phyloP scores from a whole-genome alignment of 78 protist species.

The Tieghemostelium lacteum region DNA sequence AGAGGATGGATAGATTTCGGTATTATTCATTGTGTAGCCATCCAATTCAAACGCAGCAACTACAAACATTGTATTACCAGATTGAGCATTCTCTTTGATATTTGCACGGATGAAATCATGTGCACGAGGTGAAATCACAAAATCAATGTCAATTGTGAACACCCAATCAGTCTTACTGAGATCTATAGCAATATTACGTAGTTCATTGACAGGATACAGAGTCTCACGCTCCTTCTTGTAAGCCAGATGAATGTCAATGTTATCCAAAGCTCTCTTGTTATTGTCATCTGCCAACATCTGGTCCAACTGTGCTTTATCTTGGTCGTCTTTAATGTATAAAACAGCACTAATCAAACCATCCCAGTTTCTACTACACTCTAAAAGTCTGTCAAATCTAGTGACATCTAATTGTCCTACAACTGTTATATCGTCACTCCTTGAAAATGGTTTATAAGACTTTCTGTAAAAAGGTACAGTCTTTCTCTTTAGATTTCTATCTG shows the following conservation, averaged over 20 bases:
- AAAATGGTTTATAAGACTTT: background rate
- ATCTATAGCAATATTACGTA: slow-evolving; percentile 6
- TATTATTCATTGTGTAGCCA: background rate
- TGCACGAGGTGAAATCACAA: background rate
- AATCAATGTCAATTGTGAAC: background rate
- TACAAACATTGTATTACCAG: background rate
- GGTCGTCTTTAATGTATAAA: background rate
- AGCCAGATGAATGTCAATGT: background rate
- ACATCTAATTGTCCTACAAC: slow-evolving; percentile 1
- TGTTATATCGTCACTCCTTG: background rate
- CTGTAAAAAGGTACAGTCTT: background rate
- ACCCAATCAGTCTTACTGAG: background rate
- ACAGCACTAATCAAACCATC: background rate
- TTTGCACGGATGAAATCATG: background rate
- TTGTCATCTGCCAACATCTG: background rate
- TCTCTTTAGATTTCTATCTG: background rate
- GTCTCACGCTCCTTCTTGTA: background rate
- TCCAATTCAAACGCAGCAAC: slow-evolving; percentile 9
- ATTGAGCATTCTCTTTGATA: background rate
- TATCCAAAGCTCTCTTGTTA: background rate
- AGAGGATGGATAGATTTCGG: background rate
- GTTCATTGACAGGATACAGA: background rate
- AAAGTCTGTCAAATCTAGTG: background rate
- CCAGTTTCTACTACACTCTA: background rate
- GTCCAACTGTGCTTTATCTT: background rate